Percentiles rank a stretch among this genome's conserved stretches.
These are phyloP conservation scores for Clarireedia hainanense DNA, from an alignment of 2,329 filamentous ascomycete genomes.

Conservation along the genomic window DNA sequence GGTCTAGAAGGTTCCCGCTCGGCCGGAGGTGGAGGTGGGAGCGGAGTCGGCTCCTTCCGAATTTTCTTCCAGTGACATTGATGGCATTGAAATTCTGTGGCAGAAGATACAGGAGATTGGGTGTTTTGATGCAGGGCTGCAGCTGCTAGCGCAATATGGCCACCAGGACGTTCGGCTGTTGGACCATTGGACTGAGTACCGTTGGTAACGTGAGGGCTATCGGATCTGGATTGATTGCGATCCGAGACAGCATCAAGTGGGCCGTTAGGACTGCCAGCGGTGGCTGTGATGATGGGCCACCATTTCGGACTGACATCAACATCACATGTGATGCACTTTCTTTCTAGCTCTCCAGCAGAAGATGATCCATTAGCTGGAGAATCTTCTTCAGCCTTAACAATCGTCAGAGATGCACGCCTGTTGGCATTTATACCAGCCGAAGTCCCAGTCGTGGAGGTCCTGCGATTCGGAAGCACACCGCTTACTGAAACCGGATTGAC, in stretches of 20 bases:
- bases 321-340: conserved; percentile 55
- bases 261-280: not conserved
- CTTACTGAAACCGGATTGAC: conserved; percentile 20
- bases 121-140: conserved; percentile 28
- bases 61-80: conserved; percentile 56
- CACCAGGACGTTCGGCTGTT: conserved; percentile 12
- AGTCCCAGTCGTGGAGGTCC: conserved; percentile 46
- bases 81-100: conserved; percentile 62
- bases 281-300: conserved; percentile 39
- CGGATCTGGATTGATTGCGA: not conserved
- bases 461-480: conserved; percentile 37
- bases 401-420: conserved; percentile 22
- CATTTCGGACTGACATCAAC: conserved; percentile 68
- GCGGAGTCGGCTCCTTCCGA: conserved; percentile 21
- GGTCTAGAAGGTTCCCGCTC: conserved; percentile 17
- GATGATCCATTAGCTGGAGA: not conserved
- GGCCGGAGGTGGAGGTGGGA: conserved; percentile 8
- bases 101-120: conserved; percentile 10
- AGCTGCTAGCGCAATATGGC: conserved; percentile 26
- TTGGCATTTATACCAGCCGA: conserved; percentile 17
- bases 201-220: conserved; percentile 6
- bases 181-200: conserved; percentile 13
- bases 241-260: not conserved
- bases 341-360: conserved; percentile 30
- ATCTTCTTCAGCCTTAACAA: conserved; percentile 23